These are phyloP conservation scores for Punica granatum DNA, from an alignment of 345 rosid species.

Conservation along the genomic window DNA sequence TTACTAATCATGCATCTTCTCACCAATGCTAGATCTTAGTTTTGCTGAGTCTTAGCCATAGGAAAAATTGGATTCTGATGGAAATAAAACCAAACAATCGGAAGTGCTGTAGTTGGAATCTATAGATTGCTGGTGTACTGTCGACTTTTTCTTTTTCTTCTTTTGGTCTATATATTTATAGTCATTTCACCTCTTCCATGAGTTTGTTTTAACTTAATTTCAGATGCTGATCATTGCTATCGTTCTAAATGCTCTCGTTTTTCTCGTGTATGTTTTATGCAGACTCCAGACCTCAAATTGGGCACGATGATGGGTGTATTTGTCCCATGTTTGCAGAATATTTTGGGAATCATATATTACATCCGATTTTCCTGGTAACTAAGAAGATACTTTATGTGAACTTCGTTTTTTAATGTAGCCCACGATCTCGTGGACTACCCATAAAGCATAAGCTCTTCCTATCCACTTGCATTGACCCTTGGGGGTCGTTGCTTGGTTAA, in stretches of 20 bases:
- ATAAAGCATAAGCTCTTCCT: too few species aligned
- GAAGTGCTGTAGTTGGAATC: not conserved
- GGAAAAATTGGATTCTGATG: not conserved
- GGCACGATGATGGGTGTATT: slow-evolving; percentile 99
- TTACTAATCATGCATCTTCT: not conserved
- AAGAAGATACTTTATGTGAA: slow-evolving; percentile 1
- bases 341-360: slow-evolving; percentile 95
- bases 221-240: slow-evolving; percentile 3
- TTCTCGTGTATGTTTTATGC: slow-evolving; percentile 28
- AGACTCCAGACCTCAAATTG: slow-evolving; percentile 64
- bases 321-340: slow-evolving; percentile 95
- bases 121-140: not conserved
- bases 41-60: not conserved
- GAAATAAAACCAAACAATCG: too few species aligned
- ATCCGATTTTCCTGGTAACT: slow-evolving; percentile 95
- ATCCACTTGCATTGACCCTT: too few species aligned
- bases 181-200: not conserved
- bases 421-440: too few species aligned
- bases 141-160: not conserved
- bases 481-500: not conserved
- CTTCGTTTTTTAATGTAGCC: too few species aligned
- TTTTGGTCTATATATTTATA: not conserved
- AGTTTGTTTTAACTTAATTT: not conserved
- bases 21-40: not conserved
- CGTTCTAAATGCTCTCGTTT: slow-evolving; percentile 19